Percentiles rank a stretch among this genome's conserved stretches.
Conservation (phyloP, 1,284 basidiomycete genomes). For the Austroboletus niveus region DNA sequence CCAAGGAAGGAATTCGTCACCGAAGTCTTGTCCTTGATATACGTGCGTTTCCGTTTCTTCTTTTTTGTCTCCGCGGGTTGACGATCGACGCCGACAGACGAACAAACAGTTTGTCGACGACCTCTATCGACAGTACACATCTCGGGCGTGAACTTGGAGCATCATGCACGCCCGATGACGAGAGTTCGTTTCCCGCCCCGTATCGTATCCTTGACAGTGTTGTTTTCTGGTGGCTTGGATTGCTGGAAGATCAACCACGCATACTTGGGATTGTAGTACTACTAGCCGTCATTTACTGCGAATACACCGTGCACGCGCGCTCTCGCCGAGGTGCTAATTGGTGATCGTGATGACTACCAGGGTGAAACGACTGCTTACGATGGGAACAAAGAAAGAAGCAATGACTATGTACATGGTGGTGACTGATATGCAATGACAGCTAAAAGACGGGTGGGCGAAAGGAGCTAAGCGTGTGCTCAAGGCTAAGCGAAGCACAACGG, state of each 20-base stretch:
- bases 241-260: slow-evolving; percentile 8
- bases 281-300: slow-evolving; percentile 14
- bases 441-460: too few species aligned
- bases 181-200: neutral
- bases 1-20: slow-evolving; percentile 64
- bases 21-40: slow-evolving; percentile 65
- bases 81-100: slow-evolving; percentile 34
- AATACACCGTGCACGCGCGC: slow-evolving; percentile 13
- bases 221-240: slow-evolving; percentile 1
- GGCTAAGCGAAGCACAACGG: too few species aligned
- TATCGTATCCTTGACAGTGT: slow-evolving; percentile 4
- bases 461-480: too few species aligned
- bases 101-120: slow-evolving; percentile 51
- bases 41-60: slow-evolving; percentile 45
- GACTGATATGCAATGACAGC: too few species aligned
- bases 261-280: slow-evolving; percentile 9
- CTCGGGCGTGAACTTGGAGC: slow-evolving; percentile 18
- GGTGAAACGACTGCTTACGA: too few species aligned
- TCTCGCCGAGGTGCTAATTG: too few species aligned
- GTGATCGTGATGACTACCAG: too few species aligned
- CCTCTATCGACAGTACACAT: slow-evolving; percentile 48
- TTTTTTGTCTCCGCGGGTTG: slow-evolving; percentile 2
- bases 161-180: neutral
- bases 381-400: too few species aligned
- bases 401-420: too few species aligned